Conservation (phyloP, 2,329 filamentous ascomycete genomes). For the Talaromyces piceae region DNA sequence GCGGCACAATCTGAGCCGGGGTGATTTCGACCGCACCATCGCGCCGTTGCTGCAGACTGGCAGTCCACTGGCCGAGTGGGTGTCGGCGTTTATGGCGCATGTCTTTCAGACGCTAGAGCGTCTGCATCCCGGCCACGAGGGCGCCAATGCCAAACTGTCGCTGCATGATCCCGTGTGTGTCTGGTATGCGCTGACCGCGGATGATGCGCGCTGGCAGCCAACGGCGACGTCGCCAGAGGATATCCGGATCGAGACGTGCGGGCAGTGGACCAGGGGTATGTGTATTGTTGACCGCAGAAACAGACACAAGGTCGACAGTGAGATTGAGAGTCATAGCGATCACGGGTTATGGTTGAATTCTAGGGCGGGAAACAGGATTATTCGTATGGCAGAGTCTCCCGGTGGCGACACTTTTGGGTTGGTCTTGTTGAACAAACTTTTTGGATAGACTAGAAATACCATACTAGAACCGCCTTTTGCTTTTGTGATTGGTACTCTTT, state of each 20-base stretch:
- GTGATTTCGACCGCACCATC: constrained; percentile 52
- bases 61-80: constrained; percentile 69
- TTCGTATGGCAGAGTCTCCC: constrained; percentile 58
- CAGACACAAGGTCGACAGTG: constrained; percentile 37
- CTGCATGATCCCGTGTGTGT: constrained; percentile 73
- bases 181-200: constrained; percentile 63
- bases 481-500: no score
- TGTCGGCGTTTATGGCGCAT: constrained; percentile 61
- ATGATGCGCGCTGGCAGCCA: constrained; percentile 32
- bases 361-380: constrained; percentile 69
- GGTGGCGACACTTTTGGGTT: constrained; percentile 10
- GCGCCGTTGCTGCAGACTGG: constrained; percentile 51
- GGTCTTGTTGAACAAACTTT: constrained; percentile 11
- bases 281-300: constrained; percentile 71
- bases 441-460: constrained; percentile 6
- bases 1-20: constrained; percentile 57
- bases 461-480: no score
- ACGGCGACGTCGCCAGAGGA: constrained; percentile 60
- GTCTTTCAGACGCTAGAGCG: constrained; percentile 62
- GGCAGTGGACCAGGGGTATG: constrained; percentile 93
- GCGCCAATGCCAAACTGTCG: constrained; percentile 50
- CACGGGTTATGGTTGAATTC: constrained; percentile 67
- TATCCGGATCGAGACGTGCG: constrained; percentile 78
- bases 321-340: constrained; percentile 60
- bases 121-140: constrained; percentile 48